Percentiles rank a stretch among this genome's conserved stretches.
These are phyloP conservation scores for Trichoderma reesei DNA, from an alignment of 495 filamentous ascomycete genomes.

Conservation along the genomic window DNA sequence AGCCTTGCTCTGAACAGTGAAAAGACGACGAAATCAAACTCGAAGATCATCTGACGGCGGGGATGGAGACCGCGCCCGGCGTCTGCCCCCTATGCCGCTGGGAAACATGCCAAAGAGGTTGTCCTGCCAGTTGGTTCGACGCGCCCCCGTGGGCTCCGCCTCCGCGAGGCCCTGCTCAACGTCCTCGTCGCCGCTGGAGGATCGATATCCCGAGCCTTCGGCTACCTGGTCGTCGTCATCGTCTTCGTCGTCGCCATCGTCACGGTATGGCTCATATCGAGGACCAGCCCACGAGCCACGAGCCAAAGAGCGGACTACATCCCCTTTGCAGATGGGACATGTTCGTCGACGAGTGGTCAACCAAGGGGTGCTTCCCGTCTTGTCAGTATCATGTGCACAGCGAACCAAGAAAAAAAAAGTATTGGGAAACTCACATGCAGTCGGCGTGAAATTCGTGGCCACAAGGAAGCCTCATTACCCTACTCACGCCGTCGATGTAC, in stretches of 20 bases:
- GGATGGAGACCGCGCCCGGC: not conserved
- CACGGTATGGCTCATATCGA: slow-evolving; percentile 34
- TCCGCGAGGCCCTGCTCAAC: slow-evolving; percentile 21
- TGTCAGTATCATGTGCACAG: slow-evolving; percentile 17
- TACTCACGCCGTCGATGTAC: slow-evolving; percentile 87
- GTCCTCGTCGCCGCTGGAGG: slow-evolving; percentile 13
- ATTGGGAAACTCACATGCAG: slow-evolving; percentile 76
- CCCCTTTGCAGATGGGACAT: slow-evolving; percentile 95
- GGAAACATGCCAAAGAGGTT: slow-evolving; percentile 4
- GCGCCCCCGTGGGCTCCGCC: slow-evolving; percentile 11
- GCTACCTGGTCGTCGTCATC: slow-evolving; percentile 21
- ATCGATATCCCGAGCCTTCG: slow-evolving; percentile 11
- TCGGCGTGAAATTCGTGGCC: slow-evolving; percentile 96
- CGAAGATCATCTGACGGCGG: not conserved
- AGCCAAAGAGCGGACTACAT: slow-evolving; percentile 63
- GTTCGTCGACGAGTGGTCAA: slow-evolving; percentile 87
- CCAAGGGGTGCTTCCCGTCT: slow-evolving; percentile 79
- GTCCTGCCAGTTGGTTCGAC: slow-evolving; percentile 12
- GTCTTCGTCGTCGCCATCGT: slow-evolving; percentile 32
- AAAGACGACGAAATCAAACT: not conserved
- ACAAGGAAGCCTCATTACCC: slow-evolving; percentile 96
- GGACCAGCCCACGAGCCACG: slow-evolving; percentile 34
- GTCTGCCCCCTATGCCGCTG: not conserved
- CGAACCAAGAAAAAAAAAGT: not conserved
- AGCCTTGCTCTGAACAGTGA: too few relatives aligned